Evolutionary conservation across 352 stramenopile genomes (phyloP), one percentile per base, ranked within the genome.

Genomic region (Phytophthora niederhauseri): DNA sequence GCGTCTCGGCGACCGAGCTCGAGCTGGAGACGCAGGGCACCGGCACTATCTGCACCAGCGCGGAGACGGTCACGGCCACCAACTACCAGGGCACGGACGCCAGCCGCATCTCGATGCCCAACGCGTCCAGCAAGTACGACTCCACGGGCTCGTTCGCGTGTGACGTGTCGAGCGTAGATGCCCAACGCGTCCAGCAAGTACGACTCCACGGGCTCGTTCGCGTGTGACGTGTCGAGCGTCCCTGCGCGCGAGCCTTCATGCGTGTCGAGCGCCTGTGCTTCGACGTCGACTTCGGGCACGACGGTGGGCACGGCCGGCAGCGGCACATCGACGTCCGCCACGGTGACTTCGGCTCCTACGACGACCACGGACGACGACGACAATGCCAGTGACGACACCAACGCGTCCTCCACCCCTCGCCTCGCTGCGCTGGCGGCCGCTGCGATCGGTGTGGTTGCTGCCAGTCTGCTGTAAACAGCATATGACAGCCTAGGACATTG

Each of bases 71-170:
- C 28, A 76, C 61, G 26, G 58, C 62, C 20, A 60, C 43, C 26
- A 69, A 64, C 45, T 72, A 75, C 31, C 53, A 79, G 19, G 64
- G 65, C 9, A 24, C 73, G 19, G 50, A 49, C 8, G 50, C 49
- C 9, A 79, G 71, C 41, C 57, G 50, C 12, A 76, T 82, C 36
- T 82, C 75, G 15, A 68, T 82, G 61, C 75, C 75, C 30, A 77
- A 77, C 22, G 64, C 75, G 2, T 53, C 61, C 48, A 67, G 36
- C 61, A 79, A 79, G 64, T 64, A 75, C 58, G 51, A 30, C 14
- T 67, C 71, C 12, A 79, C 71, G 0, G 75, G 75, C 11, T 58
- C 66, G 24, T 26, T 58, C 5, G 17, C 61, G 8, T 82, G 75
- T 7, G 60, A 73, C 2, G 51, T 72, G 36, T 43, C 46, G 3